These are phyloP conservation scores for Nothopassalora personata DNA, from an alignment of 2,329 filamentous ascomycete species.

Conservation along the genomic window DNA sequence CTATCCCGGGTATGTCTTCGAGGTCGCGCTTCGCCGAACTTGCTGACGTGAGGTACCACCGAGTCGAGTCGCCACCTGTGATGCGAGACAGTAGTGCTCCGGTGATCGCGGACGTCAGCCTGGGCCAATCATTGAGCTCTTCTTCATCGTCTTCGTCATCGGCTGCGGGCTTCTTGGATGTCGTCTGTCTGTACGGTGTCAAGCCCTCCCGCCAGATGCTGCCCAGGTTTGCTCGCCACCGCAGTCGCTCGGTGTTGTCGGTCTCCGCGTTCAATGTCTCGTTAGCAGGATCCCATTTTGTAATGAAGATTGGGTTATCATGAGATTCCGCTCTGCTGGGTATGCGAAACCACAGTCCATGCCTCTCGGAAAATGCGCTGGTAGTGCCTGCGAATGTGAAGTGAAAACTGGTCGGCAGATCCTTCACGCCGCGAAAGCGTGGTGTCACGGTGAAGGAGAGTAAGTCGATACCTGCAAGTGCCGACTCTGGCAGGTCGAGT, in stretches of 20 bases:
- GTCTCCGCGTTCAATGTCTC: conserved; percentile 44
- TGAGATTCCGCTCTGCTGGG: conserved; percentile 12
- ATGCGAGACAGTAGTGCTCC: conserved; percentile 47
- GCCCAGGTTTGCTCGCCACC: conserved; percentile 52
- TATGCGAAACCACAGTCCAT: conserved; percentile 57
- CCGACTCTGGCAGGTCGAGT: conserved; percentile 41
- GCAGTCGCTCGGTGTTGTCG: conserved; percentile 40
- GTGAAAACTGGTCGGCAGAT: conserved; percentile 54
- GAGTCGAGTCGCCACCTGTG: conserved; percentile 40
- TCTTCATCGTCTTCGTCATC: conserved; percentile 24
- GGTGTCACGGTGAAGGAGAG: conserved; percentile 59
- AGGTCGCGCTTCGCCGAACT: conserved; percentile 53
- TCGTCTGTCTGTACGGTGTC: conserved; percentile 44
- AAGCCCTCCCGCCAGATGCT: conserved; percentile 51
- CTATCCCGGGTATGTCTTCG: conserved; percentile 57
- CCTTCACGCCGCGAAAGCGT: conserved; percentile 57
- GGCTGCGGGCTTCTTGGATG: conserved; percentile 23
- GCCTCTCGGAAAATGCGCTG: conserved; percentile 54
- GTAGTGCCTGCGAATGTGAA: conserved; percentile 58
- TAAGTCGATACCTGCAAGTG: conserved; percentile 51
- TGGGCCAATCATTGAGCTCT: conserved; percentile 50
- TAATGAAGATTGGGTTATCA: conserved; percentile 43
- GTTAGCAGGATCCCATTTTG: conserved; percentile 50
- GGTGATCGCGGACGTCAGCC: conserved; percentile 47
- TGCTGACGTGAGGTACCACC: conserved; percentile 55